Percentiles rank a stretch among this genome's conserved stretches.
Evolutionary conservation across 371 early-diverging fungal genomes (phyloP).

Genomic region (Rhizopus arrhizus): DNA sequence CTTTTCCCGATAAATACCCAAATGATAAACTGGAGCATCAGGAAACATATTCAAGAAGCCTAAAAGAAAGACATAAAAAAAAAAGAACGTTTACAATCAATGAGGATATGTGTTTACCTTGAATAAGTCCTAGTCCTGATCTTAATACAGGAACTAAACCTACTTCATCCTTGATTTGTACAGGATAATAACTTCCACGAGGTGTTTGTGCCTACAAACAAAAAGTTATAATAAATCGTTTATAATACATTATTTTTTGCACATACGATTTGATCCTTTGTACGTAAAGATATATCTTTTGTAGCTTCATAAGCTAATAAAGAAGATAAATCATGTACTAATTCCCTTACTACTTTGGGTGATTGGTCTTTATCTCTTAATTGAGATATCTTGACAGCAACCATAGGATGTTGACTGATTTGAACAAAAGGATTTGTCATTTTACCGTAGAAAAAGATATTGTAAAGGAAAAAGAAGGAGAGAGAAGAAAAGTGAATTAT

Average conservation of each 20-base stretch:
- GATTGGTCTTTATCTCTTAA: conserved; percentile 63
- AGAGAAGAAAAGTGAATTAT: no score
- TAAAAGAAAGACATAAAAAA: conserved; percentile 13
- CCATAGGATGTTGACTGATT: conserved; percentile 68
- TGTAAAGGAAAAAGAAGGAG: conserved; percentile 23
- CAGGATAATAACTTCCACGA: conserved; percentile 51
- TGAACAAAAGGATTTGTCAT: conserved; percentile 27
- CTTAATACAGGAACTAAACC: conserved; percentile 85
- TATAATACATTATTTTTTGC: conserved; percentile 1
- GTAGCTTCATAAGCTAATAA: conserved; percentile 77
- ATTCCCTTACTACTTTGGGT: conserved; percentile 70
- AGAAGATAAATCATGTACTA: conserved; percentile 62
- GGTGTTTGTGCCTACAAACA: conserved; percentile 37
- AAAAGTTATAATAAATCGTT: not conserved
- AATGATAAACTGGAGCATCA: conserved; percentile 73
- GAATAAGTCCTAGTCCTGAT: conserved; percentile 77
- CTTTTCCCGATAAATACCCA: conserved; percentile 86
- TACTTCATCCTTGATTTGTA: conserved; percentile 55
- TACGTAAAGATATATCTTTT: conserved; percentile 35
- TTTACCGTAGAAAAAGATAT: conserved; percentile 12
- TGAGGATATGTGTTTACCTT: conserved; percentile 44
- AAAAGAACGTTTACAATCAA: not conserved
- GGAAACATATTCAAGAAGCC: conserved; percentile 74
- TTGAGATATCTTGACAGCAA: conserved; percentile 70
- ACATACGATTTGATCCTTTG: conserved; percentile 1